These are phyloP conservation scores for Acorus calamus DNA, from an alignment of 106 monocot species.

Conservation along the genomic window DNA sequence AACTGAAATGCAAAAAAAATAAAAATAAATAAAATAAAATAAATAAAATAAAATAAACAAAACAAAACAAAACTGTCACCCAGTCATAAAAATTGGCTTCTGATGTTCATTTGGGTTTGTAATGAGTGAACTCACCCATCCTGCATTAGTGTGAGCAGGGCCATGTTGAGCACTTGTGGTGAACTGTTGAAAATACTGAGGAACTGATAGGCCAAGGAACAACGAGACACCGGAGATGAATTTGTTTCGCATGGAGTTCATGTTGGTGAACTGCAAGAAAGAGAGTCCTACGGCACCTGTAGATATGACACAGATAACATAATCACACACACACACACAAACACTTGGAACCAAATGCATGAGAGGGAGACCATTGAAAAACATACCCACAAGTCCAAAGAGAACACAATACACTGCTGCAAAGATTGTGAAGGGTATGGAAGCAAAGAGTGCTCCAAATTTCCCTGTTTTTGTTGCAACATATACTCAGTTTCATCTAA, in stretches of 20 bases:
- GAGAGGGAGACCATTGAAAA: not conserved
- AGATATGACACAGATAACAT: not conserved
- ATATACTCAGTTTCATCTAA: not conserved
- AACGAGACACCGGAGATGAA: conserved; percentile 82
- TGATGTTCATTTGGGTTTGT: too few species aligned
- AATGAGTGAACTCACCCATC: conserved; percentile 58
- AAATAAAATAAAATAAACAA: too few species aligned
- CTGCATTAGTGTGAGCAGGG: conserved; percentile 74
- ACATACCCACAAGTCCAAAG: conserved; percentile 85
- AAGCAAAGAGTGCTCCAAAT: conserved; percentile 97
- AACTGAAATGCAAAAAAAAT: conserved; percentile 44
- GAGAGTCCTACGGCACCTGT: conserved; percentile 92
- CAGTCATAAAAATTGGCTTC: too few species aligned
- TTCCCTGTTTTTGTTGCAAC: conserved; percentile 36
- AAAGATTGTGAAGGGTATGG: conserved; percentile 89
- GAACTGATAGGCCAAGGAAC: conserved; percentile 85
- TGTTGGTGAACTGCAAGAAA: conserved; percentile 99
- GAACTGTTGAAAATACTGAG: conserved; percentile 79
- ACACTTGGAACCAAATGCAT: not conserved
- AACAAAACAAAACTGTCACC: too few species aligned
- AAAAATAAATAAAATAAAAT: too few species aligned
- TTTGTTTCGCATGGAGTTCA: conserved; percentile 99
- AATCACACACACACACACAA: not conserved
- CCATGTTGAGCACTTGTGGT: conserved; percentile 32
- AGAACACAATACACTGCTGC: conserved; percentile 84